Percentiles rank a stretch among this genome's conserved stretches.
Evolutionary conservation across 495 filamentous ascomycete genomes (phyloP).

Genomic region (Podospora appendiculata): DNA sequence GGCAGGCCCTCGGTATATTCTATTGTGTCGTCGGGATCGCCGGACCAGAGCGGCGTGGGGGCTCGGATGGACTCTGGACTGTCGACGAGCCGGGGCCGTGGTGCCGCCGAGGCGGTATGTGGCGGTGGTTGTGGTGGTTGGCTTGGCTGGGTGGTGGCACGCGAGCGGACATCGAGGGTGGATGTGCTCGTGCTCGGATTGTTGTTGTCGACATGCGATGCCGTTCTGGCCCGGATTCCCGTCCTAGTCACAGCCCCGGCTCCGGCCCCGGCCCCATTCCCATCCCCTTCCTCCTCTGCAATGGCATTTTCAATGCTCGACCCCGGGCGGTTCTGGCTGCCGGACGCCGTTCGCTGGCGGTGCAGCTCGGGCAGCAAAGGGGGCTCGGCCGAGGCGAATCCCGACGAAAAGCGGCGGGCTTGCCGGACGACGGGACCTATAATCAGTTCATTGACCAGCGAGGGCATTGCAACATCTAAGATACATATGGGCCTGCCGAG

Average conservation of each 20-base stretch:
- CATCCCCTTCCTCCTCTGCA: slow-evolving; percentile 5
- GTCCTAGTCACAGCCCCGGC: too few relatives aligned
- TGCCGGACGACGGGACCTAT: slow-evolving; percentile 72
- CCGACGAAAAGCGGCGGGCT: slow-evolving; percentile 57
- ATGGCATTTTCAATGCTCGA: slow-evolving; percentile 9
- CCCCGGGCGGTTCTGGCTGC: neutral
- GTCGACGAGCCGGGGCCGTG: neutral
- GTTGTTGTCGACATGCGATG: neutral
- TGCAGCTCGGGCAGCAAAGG: neutral
- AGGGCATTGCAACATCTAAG: slow-evolving; percentile 52
- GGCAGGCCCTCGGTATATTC: neutral
- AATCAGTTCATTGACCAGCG: slow-evolving; percentile 63
- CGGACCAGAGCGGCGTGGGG: neutral
- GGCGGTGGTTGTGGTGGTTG: too few relatives aligned
- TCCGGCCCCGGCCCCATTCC: neutral
- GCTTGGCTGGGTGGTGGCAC: neutral
- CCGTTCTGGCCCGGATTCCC: too few relatives aligned
- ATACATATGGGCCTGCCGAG: too few relatives aligned
- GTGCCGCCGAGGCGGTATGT: too few relatives aligned
- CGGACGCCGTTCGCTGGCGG: slow-evolving; percentile 12
- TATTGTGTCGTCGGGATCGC: neutral
- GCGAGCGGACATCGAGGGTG: neutral
- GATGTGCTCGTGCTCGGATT: neutral
- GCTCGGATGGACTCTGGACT: neutral
- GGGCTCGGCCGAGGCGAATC: slow-evolving; percentile 24